These are phyloP conservation scores for Claviceps sp. DNA, from an alignment of 2,329 filamentous ascomycete species.

Conservation along the genomic window DNA sequence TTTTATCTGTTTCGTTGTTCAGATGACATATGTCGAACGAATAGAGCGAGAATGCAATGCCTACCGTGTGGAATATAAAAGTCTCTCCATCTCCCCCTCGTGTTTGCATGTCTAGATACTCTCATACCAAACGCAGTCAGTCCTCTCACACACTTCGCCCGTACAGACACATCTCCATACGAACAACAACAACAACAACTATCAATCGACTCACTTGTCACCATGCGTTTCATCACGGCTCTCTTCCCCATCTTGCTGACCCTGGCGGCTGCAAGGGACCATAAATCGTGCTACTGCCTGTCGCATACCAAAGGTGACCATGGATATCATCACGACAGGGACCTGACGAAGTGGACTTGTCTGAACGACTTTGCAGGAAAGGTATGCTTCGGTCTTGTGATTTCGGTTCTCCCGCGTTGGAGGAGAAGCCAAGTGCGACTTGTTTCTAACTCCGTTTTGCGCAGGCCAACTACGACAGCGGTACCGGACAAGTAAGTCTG, in stretches of 20 bases:
- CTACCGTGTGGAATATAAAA: too few relatives aligned
- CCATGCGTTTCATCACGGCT: background rate
- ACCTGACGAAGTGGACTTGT: background rate
- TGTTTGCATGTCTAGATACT: too few relatives aligned
- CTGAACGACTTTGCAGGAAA: background rate
- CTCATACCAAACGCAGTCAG: too few relatives aligned
- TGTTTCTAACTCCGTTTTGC: background rate
- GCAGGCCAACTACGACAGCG: background rate
- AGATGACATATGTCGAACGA: too few relatives aligned
- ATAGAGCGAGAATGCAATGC: too few relatives aligned
- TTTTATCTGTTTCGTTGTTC: too few relatives aligned
- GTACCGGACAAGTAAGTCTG: background rate
- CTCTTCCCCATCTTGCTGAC: background rate
- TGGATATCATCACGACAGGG: background rate
- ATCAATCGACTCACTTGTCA: too few relatives aligned
- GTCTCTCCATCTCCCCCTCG: too few relatives aligned
- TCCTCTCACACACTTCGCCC: too few relatives aligned
- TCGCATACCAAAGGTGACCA: background rate
- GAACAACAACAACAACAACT: too few relatives aligned
- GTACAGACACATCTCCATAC: too few relatives aligned
- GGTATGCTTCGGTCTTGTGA: background rate
- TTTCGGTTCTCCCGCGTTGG: background rate
- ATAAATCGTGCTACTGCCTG: background rate
- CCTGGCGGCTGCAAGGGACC: slow-evolving; percentile 11
- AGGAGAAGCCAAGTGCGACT: background rate